Evolutionary conservation across 2,329 filamentous ascomycete genomes (phyloP).

Genomic region (Ceratocystis papillata): DNA sequence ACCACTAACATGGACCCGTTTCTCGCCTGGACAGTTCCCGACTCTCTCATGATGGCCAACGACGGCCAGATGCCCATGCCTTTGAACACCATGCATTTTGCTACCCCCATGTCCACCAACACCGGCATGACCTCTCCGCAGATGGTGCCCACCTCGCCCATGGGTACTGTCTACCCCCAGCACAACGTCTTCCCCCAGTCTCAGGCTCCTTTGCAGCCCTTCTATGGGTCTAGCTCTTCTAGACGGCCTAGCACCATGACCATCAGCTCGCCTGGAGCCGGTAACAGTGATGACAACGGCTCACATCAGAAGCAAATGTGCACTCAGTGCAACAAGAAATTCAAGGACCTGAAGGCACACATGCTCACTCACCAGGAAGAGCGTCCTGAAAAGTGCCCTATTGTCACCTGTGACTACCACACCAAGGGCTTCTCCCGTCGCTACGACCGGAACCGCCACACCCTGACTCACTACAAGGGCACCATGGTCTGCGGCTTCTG

Average conservation of each 20-base stretch:
- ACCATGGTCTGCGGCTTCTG: conserved; percentile 97
- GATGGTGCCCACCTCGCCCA: conserved; percentile 19
- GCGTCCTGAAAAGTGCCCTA: conserved; percentile 87
- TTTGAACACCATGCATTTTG: conserved; percentile 14
- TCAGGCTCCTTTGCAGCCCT: conserved; percentile 3
- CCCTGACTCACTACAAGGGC: conserved; percentile 89
- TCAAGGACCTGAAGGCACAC: conserved; percentile 88
- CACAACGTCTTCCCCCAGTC: conserved; percentile 8
- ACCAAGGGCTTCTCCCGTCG: conserved; percentile 86
- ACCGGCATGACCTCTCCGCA: conserved; percentile 18
- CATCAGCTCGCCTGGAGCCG: conserved; percentile 34
- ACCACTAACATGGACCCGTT: conserved; percentile 15
- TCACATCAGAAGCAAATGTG: conserved; percentile 53
- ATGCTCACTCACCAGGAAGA: conserved; percentile 90
- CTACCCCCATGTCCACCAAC: conserved; percentile 4
- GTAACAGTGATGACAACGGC: conserved; percentile 49
- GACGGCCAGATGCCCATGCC: conserved; percentile 13
- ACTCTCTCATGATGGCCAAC: conserved; percentile 10
- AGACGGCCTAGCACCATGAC: conserved; percentile 32
- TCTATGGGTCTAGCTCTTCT: conserved; percentile 36
- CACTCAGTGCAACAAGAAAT: conserved; percentile 71
- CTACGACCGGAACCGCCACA: conserved; percentile 94
- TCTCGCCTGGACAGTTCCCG: conserved; percentile 9
- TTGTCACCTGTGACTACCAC: conserved; percentile 84
- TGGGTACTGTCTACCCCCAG: conserved; percentile 16